These are phyloP conservation scores for Pisolithus tinctorius DNA, from an alignment of 768 basidiomycete species.

Conservation along the genomic window DNA sequence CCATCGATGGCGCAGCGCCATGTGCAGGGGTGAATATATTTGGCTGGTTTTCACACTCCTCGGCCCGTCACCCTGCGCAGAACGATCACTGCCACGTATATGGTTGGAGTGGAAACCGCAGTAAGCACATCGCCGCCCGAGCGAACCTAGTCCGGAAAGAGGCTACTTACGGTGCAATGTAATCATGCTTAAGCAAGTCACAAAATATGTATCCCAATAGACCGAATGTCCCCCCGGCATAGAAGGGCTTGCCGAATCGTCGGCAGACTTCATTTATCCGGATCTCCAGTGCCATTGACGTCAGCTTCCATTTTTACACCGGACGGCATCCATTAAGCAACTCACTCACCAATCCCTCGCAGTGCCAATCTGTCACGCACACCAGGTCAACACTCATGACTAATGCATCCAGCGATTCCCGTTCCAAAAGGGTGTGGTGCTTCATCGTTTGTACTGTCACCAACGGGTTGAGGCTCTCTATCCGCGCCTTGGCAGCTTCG, in stretches of 20 bases:
- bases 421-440: conserved; percentile 40
- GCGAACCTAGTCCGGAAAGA: neutral
- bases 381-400: conserved; percentile 73
- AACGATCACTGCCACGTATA: conserved; percentile 47
- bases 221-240: conserved; percentile 89
- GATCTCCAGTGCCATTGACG: conserved; percentile 41
- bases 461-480: conserved; percentile 89
- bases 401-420: conserved; percentile 49
- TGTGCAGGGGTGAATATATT: conserved; percentile 57
- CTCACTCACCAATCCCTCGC: conserved; percentile 59
- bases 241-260: conserved; percentile 68
- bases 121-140: conserved; percentile 4
- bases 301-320: conserved; percentile 3
- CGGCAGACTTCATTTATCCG: conserved; percentile 77
- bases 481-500: conserved; percentile 74
- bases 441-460: conserved; percentile 72
- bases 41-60: conserved; percentile 56
- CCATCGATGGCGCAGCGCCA: conserved; percentile 67
- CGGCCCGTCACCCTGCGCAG: conserved; percentile 48
- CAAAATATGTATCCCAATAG: conserved; percentile 92
- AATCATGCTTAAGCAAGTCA: conserved; percentile 83
- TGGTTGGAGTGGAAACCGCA: neutral
- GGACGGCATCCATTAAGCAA: neutral
- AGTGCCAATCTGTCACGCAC: conserved; percentile 76
- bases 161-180: conserved; percentile 68